These are phyloP conservation scores for Tolypocladium inflatum DNA, from an alignment of 2,329 filamentous ascomycete species.

Conservation along the genomic window DNA sequence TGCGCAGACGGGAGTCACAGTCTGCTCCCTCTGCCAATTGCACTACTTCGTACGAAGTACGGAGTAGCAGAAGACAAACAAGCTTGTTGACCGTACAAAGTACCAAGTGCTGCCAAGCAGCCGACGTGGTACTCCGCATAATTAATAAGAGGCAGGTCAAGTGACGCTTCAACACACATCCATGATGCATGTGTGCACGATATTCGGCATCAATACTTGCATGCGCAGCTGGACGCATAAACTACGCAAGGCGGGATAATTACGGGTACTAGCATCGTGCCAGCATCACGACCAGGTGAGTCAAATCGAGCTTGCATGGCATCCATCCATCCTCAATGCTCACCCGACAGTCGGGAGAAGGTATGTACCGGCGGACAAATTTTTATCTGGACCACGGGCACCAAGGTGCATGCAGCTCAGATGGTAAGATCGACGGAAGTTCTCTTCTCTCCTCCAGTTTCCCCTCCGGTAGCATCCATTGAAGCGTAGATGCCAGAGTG, in stretches of 20 bases:
- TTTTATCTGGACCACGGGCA: slow-evolving; percentile 26
- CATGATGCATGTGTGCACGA: not conserved
- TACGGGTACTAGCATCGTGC: not conserved
- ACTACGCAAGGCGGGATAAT: not conserved
- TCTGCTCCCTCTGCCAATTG: not conserved
- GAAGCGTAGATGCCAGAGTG: slow-evolving; percentile 53
- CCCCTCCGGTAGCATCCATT: slow-evolving; percentile 53
- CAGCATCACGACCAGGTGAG: not conserved
- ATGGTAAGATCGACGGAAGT: slow-evolving; percentile 38
- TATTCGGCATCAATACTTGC: not conserved
- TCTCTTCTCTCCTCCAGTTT: slow-evolving; percentile 60
- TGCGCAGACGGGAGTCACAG: no score
- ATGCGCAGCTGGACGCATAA: not conserved
- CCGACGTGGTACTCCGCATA: no score
- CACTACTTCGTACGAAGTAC: no score
- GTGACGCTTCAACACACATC: not conserved
- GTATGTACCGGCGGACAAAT: slow-evolving; percentile 24
- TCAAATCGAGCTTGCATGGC: not conserved
- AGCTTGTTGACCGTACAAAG: not conserved
- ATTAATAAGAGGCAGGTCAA: no score
- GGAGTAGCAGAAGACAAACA: not conserved
- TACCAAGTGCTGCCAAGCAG: not conserved
- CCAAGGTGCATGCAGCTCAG: slow-evolving; percentile 26
- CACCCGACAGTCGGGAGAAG: not conserved
- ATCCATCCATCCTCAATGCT: not conserved